phyloP scores from a whole-genome alignment of 495 filamentous ascomycete genomes.

The Tuber calosporum region DNA sequence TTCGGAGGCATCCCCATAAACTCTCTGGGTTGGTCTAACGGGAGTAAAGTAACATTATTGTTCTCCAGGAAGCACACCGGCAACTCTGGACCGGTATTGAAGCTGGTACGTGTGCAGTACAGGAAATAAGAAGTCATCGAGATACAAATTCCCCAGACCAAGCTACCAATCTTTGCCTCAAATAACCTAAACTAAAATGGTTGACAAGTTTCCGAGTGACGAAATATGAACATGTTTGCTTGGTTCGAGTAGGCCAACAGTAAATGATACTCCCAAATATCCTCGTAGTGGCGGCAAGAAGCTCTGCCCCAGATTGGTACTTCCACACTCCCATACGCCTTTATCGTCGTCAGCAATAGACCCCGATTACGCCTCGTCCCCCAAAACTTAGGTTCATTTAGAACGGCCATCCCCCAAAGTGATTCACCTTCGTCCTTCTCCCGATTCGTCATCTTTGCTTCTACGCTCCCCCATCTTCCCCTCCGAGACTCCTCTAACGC shows the following conservation, averaged over 20 bases:
- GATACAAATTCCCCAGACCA: too few species aligned
- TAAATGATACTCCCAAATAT: background rate
- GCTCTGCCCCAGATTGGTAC: background rate
- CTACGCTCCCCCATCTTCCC: background rate
- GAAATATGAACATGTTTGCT: background rate
- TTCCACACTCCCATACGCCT: background rate
- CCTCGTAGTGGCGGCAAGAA: background rate
- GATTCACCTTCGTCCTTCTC: background rate
- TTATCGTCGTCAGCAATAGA: background rate
- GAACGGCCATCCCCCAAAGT: background rate
- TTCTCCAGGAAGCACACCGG: conserved; percentile 25
- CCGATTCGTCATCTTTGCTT: background rate
- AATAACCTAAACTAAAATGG: background rate
- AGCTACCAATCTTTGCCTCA: background rate
- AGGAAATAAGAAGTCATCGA: too few species aligned
- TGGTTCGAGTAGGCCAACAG: background rate
- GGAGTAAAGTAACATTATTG: background rate
- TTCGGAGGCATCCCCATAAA: conserved; percentile 44
- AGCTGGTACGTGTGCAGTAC: too few species aligned
- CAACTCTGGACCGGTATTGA: too few species aligned
- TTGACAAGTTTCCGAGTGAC: background rate
- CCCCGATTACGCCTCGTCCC: background rate
- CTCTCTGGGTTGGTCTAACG: background rate
- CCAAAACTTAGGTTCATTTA: background rate
- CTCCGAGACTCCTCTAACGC: background rate